Percentiles rank a stretch among this genome's conserved stretches.
These are phyloP conservation scores for Adansonia grandidieri DNA, from an alignment of 441 rosid species.

Conservation along the genomic window DNA sequence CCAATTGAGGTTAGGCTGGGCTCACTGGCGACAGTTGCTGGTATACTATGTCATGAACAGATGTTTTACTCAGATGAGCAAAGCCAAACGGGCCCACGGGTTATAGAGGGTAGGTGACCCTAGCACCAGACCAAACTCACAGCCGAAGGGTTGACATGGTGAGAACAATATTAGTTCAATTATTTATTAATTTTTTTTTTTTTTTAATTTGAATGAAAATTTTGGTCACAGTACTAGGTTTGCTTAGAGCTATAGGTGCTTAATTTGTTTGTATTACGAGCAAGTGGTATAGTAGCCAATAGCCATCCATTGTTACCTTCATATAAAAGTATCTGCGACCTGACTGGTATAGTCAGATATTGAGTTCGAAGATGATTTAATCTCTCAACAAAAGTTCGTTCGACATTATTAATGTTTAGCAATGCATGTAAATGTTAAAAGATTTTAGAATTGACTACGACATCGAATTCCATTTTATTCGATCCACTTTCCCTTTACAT, in stretches of 20 bases:
- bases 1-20: constrained; percentile 3
- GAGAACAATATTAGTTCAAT: background rate
- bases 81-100: background rate
- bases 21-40: background rate
- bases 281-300: background rate
- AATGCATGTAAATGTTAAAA: background rate
- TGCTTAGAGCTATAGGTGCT: background rate
- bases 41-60: background rate
- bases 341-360: too few species aligned
- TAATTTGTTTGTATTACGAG: background rate
- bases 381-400: too few species aligned
- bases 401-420: background rate
- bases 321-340: too few species aligned
- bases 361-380: background rate
- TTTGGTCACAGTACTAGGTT: background rate
- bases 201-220: background rate
- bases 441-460: background rate
- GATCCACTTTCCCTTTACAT: background rate
- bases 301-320: background rate
- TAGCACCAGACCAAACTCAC: background rate
- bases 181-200: constrained; percentile 2
- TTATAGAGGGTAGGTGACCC: background rate
- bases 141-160: background rate
- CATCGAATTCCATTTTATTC: background rate
- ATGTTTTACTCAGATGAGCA: background rate